A percentile compares a stretch with the other conserved stretches of the same genome.
These are phyloP conservation scores for Graphilbum sp. DNA, from an alignment of 2,329 filamentous ascomycete genomes.

Conservation along the genomic window DNA sequence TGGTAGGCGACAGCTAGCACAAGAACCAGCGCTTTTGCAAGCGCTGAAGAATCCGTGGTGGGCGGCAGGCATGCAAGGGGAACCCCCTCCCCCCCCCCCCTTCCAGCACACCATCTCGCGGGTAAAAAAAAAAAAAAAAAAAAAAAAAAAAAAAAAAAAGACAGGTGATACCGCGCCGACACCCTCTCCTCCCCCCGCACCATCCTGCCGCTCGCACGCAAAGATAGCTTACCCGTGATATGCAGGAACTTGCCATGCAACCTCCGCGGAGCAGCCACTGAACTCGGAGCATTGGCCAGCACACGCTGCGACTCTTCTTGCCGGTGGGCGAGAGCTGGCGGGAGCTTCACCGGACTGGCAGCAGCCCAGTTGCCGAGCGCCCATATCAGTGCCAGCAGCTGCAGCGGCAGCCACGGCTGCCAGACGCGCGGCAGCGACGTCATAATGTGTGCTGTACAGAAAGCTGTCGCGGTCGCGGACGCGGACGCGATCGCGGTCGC, in stretches of 20 bases:
- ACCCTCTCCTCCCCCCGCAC: neutral
- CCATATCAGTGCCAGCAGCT: conserved; percentile 1
- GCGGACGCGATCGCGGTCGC: too few species aligned
- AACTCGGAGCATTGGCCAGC: conserved; percentile 6
- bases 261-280: conserved; percentile 20
- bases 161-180: neutral
- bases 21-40: too few species aligned
- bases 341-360: conserved; percentile 11
- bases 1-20: too few species aligned
- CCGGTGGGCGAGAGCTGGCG: conserved; percentile 2
- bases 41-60: too few species aligned
- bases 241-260: conserved; percentile 69
- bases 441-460: neutral
- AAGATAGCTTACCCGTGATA: conserved; percentile 53
- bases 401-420: neutral
- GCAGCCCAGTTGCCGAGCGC: conserved; percentile 16
- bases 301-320: conserved; percentile 8
- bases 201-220: neutral
- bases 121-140: too few species aligned
- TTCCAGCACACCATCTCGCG: too few species aligned
- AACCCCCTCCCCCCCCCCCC: too few species aligned
- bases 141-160: neutral
- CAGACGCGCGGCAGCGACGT: neutral
- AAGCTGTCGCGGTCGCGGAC: too few species aligned
- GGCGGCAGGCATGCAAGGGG: too few species aligned